Evolutionary conservation across 441 rosid genomes (phyloP).

Genomic region (Pelargonium citronellum): DNA sequence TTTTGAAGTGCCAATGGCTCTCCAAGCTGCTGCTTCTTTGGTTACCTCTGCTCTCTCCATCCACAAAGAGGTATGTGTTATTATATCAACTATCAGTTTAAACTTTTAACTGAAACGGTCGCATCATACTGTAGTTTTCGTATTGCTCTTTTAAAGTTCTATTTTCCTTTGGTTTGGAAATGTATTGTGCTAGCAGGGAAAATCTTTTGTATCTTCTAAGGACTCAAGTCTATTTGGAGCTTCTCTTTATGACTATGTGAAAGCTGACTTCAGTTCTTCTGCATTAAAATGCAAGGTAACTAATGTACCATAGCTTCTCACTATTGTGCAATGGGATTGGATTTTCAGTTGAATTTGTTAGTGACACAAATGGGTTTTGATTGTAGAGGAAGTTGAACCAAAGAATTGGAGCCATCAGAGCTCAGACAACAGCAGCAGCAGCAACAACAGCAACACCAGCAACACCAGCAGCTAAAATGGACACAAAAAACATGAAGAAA

Average conservation of each 20-base stretch:
- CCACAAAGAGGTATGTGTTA: conserved; percentile 73
- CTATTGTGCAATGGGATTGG: not conserved
- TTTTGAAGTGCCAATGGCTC: conserved; percentile 41
- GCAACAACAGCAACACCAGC: conserved; percentile 36
- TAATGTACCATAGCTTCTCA: not conserved
- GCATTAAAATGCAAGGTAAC: conserved; percentile 59
- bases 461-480: conserved; percentile 43
- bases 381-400: conserved; percentile 46
- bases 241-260: conserved; percentile 56
- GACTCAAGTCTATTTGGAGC: conserved; percentile 73
- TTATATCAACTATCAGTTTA: too few relatives aligned
- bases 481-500: conserved; percentile 60
- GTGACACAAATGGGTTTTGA: not conserved
- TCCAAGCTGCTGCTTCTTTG: conserved; percentile 63
- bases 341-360: not conserved
- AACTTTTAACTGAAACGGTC: too few relatives aligned
- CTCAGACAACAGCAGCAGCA: conserved; percentile 63
- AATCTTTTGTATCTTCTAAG: conserved; percentile 48
- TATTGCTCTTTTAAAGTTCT: too few relatives aligned
- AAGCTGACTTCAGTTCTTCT: conserved; percentile 52
- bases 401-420: conserved; percentile 52
- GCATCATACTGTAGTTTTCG: too few relatives aligned
- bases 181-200: conserved; percentile 43
- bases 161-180: not conserved
- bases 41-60: conserved; percentile 55